These are phyloP conservation scores for Grosmannia huntii DNA, from an alignment of 2,329 filamentous ascomycete genomes.

Conservation along the genomic window DNA sequence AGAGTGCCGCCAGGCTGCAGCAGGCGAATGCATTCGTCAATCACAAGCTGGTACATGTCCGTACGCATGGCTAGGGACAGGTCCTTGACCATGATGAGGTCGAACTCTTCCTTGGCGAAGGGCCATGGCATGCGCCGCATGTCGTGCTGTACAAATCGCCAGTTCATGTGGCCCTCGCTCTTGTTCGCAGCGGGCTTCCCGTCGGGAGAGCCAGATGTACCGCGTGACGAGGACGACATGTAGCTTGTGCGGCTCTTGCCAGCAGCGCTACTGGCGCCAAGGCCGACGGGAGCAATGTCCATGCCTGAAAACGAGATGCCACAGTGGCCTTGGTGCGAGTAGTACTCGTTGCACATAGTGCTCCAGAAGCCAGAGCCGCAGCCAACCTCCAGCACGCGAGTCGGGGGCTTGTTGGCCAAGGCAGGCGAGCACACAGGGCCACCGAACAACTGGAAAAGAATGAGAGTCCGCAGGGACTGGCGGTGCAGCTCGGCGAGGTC, in stretches of 20 bases:
- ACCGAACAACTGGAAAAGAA: slow-evolving; percentile 71
- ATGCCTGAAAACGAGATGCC: slow-evolving; percentile 70
- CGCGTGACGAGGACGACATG: neutral
- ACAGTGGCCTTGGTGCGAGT: slow-evolving; percentile 49
- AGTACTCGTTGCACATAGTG: slow-evolving; percentile 73
- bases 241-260: neutral
- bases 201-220: neutral
- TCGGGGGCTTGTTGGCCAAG: slow-evolving; percentile 54
- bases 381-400: slow-evolving; percentile 69
- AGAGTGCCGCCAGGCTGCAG: slow-evolving; percentile 66
- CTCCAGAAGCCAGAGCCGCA: slow-evolving; percentile 89
- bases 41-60: slow-evolving; percentile 38
- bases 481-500: slow-evolving; percentile 75
- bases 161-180: slow-evolving; percentile 51
- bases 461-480: slow-evolving; percentile 71
- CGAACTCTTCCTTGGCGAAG: slow-evolving; percentile 68
- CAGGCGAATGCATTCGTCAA: slow-evolving; percentile 66
- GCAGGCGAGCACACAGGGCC: slow-evolving; percentile 63
- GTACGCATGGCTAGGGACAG: slow-evolving; percentile 54
- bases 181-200: slow-evolving; percentile 24
- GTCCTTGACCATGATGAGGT: slow-evolving; percentile 82
- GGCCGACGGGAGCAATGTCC: slow-evolving; percentile 55
- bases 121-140: slow-evolving; percentile 64
- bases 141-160: slow-evolving; percentile 83
- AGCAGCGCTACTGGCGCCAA: slow-evolving; percentile 1